phyloP scores from a whole-genome alignment of 176 grass and related monocot genomes.

The Cenchrus americanus region DNA sequence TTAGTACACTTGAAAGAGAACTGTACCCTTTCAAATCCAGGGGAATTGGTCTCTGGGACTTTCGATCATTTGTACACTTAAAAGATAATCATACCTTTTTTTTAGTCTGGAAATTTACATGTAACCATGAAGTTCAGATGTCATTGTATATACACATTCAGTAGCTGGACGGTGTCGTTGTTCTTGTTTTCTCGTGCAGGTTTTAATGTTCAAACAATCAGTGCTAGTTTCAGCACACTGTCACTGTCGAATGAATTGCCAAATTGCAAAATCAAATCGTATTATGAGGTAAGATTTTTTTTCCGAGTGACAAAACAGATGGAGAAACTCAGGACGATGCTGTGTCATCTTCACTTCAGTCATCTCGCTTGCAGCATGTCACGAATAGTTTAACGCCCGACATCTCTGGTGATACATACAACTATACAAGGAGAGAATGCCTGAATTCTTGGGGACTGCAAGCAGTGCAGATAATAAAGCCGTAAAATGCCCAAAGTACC shows the following conservation, averaged over 20 bases:
- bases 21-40: not conserved
- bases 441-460: not conserved
- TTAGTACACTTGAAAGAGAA: slow-evolving; percentile 11
- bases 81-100: not conserved
- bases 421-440: not conserved
- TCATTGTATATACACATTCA: slow-evolving; percentile 11
- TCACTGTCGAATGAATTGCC: not conserved
- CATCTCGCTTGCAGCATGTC: not conserved
- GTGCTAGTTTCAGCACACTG: not conserved
- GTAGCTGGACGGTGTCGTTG: not conserved
- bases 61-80: slow-evolving; percentile 18
- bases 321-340: not conserved
- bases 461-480: not conserved
- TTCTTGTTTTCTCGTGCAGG: not conserved
- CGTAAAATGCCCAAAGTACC: not conserved
- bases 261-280: not conserved
- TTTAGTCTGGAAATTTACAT: slow-evolving; percentile 5
- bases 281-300: not conserved
- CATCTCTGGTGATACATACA: not conserved
- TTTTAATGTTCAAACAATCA: not conserved
- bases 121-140: not conserved
- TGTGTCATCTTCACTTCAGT: not conserved
- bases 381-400: not conserved
- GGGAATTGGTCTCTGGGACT: not conserved
- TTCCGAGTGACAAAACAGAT: not conserved